Evolutionary conservation across 177 flowering plant genomes (phyloP).

Genomic region (Vitis hybrid): DNA sequence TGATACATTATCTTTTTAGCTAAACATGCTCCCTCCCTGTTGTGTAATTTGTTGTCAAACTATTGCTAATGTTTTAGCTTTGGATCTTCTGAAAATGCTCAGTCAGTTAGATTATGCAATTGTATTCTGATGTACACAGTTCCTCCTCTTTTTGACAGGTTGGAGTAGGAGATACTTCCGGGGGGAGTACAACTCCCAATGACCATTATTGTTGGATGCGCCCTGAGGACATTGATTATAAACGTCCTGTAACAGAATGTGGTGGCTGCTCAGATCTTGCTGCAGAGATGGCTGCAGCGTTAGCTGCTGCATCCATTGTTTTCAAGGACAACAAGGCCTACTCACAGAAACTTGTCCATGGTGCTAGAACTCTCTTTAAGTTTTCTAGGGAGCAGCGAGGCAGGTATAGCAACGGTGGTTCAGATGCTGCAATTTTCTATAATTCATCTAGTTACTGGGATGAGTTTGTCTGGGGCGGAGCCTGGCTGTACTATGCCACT

Average conservation of each 20-base stretch:
- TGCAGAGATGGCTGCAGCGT: constrained; percentile 96
- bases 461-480: constrained; percentile 91
- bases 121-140: background rate
- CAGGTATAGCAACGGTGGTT: constrained; percentile 62
- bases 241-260: constrained; percentile 52
- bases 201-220: constrained; percentile 98
- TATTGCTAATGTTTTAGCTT: background rate
- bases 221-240: constrained; percentile 94
- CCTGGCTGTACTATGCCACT: constrained; percentile 98
- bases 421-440: constrained; percentile 62
- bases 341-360: constrained; percentile 86
- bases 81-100: background rate
- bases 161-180: constrained; percentile 72
- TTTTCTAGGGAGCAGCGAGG: constrained; percentile 76
- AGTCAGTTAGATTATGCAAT: too few species aligned
- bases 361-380: constrained; percentile 73
- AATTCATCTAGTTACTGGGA: constrained; percentile 90
- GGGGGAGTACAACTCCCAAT: constrained; percentile 55
- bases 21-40: too few species aligned
- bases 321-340: constrained; percentile 89
- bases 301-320: constrained; percentile 95
- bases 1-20: too few species aligned
- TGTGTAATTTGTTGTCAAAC: background rate
- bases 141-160: constrained; percentile 40
- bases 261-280: constrained; percentile 83